Evolutionary conservation across 176 grass and related monocot genomes (phyloP).

Genomic region (Juncus effusus): DNA sequence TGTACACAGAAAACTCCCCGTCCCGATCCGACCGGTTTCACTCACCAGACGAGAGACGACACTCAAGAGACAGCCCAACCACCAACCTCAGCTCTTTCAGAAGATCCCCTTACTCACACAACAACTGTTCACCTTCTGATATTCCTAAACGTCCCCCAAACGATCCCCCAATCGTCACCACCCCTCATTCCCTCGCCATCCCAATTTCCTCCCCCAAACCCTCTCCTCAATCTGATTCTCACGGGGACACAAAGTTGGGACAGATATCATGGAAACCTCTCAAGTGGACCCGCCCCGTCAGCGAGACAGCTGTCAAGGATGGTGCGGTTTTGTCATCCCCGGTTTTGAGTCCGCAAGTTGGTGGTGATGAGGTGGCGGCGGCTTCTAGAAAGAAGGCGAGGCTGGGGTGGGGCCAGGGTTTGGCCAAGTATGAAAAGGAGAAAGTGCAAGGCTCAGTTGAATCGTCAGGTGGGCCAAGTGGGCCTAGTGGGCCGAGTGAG

Average conservation of each 20-base stretch:
- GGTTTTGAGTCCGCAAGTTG: background rate
- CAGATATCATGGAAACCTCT: conserved; percentile 23
- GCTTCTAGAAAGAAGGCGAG: conserved; percentile 37
- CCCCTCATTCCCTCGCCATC: conserved; percentile 20
- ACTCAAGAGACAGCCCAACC: conserved; percentile 14
- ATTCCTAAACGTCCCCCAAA: background rate
- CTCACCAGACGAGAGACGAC: conserved; percentile 5
- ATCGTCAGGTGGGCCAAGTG: conserved; percentile 11
- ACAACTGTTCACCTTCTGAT: background rate
- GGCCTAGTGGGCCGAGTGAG: conserved; percentile 5
- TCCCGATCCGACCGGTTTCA: conserved; percentile 16
- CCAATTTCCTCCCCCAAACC: conserved; percentile 17
- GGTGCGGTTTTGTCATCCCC: conserved; percentile 16
- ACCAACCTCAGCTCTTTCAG: background rate
- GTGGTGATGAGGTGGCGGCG: conserved; percentile 15
- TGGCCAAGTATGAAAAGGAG: conserved; percentile 55
- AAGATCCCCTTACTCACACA: conserved; percentile 8
- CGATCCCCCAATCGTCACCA: conserved; percentile 19
- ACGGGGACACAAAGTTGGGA: conserved; percentile 19
- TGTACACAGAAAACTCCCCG: conserved; percentile 16
- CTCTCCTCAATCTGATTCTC: conserved; percentile 6
- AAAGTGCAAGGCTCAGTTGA: conserved; percentile 24
- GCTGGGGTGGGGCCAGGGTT: conserved; percentile 46
- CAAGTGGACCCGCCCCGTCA: conserved; percentile 33
- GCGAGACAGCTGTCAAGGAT: conserved; percentile 3